Evolutionary conservation across 805 yeast genomes (phyloP), one percentile per base, ranked within the genome.

Genomic region (Candida saitoana): DNA sequence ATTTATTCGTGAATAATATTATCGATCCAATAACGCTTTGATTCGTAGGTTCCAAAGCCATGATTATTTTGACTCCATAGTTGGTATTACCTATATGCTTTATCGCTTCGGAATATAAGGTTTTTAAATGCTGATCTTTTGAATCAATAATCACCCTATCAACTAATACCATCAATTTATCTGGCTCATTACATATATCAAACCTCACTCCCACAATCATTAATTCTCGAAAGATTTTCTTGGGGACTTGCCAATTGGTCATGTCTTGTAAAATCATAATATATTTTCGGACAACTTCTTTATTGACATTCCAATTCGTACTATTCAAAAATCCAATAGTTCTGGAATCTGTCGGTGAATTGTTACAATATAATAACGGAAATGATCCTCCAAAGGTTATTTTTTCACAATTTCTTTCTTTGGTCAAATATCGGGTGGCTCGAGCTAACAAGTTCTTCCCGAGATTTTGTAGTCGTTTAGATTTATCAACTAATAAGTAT

Each of bases 151-250:
- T 50, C 3, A 57, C 46, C 16, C 57, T 48, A 25, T 59, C 51
- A 4, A 76, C 59, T n/a, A 76, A 54, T n/a, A 60, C 57, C 48
- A 69, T 54, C 33, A 77, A 57, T 47, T 72, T 70, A 3, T 60
- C 58, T 9, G 69, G 56, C 43, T 73, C 66, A 44, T 59, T 63
- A 49, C 80, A 73, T n/a, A 78, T 65, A 49, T 77, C 81, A 56
- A 79, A 78, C 46, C 77, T 60, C 11, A 79, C 73, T 2, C 82
- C 82, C 31, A 77, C 76, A 42, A 77, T 74, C 63, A 74, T 76
- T 47, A 79, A 63, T 46, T 76, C 80, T 39, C 74, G 60, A 33
- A 77, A 74, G 5, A 79, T 68, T 48, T 76, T 76, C 43, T 73
- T 69, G 2, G 82, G 74, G 4, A 79, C 79, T 45, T 57, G 65